Conservation (phyloP, 768 basidiomycete genomes). For the Baorangia bicolor region DNA sequence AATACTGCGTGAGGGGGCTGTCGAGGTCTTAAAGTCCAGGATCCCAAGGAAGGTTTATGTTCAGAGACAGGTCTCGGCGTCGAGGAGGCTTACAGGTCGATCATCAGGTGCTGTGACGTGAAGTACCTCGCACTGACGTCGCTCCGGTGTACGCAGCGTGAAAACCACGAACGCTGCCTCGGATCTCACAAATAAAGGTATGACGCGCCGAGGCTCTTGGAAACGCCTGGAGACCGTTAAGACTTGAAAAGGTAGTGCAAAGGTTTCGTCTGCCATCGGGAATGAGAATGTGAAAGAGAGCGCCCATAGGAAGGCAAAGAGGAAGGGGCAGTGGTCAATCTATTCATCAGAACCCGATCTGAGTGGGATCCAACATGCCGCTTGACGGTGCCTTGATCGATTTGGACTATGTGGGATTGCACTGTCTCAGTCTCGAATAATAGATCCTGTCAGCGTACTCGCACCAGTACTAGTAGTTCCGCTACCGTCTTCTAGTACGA, state of each 20-base stretch:
- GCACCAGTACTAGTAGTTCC: no score
- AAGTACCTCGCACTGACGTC: constrained; percentile 14
- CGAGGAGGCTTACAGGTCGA: constrained; percentile 8
- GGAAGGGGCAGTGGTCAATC: constrained; percentile 29
- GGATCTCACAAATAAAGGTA: constrained; percentile 16
- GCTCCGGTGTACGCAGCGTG: constrained; percentile 12
- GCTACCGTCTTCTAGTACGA: not conserved
- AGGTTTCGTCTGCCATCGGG: constrained; percentile 13
- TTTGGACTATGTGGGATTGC: no score
- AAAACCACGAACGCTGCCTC: constrained; percentile 8
- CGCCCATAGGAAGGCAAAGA: constrained; percentile 19
- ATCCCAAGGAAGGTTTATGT: constrained; percentile 22
- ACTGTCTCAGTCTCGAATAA: not conserved
- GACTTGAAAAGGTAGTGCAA: constrained; percentile 10
- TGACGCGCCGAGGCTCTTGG: constrained; percentile 27
- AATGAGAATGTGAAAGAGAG: constrained; percentile 5
- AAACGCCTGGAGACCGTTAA: constrained; percentile 23
- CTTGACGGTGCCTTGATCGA: no score
- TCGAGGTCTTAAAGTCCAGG: constrained; percentile 12
- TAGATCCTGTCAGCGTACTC: not conserved
- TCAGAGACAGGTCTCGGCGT: constrained; percentile 13
- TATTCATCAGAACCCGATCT: constrained; percentile 29
- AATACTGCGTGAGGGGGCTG: constrained; percentile 1
- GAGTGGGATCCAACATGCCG: constrained; percentile 6
- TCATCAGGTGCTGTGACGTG: not conserved